phyloP scores from a whole-genome alignment of 306 rosid species.

The Dalbergia cochinchinensis region DNA sequence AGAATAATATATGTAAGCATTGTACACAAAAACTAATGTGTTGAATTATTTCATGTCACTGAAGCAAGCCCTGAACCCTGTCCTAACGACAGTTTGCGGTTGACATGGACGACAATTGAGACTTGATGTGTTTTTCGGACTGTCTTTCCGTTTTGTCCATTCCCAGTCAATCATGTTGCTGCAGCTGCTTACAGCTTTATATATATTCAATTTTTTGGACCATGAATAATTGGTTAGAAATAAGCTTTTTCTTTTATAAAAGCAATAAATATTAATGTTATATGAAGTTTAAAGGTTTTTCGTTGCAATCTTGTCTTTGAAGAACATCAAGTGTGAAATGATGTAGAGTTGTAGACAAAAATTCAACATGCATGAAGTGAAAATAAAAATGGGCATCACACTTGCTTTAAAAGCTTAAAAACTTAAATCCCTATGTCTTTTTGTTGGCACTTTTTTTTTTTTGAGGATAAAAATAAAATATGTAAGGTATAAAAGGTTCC shows the following conservation, averaged over 20 bases:
- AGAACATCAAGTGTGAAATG: neutral
- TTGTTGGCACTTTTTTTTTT: neutral
- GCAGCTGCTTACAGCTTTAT: neutral
- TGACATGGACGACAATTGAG: slow-evolving; percentile 42
- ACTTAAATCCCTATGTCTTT: neutral
- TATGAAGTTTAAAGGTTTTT: neutral
- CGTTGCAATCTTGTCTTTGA: neutral
- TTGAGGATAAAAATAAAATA: neutral
- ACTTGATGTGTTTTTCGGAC: slow-evolving; percentile 36
- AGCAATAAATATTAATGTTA: neutral
- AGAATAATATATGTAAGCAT: slow-evolving; percentile 2
- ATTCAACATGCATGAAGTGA: neutral
- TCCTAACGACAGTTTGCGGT: slow-evolving; percentile 22
- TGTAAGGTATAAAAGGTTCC: neutral
- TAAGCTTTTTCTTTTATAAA: neutral
- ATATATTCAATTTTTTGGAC: neutral
- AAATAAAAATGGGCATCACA: neutral
- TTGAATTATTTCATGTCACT: slow-evolving; percentile 32
- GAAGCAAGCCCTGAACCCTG: slow-evolving; percentile 36
- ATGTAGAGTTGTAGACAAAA: neutral
- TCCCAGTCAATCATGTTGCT: slow-evolving; percentile 32
- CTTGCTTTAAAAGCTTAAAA: neutral
- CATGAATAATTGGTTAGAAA: neutral
- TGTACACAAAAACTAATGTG: neutral
- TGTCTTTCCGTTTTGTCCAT: slow-evolving; percentile 52